These are phyloP conservation scores for Microsporum ferrugineum DNA, from an alignment of 2,329 filamentous ascomycete genomes.

Conservation along the genomic window DNA sequence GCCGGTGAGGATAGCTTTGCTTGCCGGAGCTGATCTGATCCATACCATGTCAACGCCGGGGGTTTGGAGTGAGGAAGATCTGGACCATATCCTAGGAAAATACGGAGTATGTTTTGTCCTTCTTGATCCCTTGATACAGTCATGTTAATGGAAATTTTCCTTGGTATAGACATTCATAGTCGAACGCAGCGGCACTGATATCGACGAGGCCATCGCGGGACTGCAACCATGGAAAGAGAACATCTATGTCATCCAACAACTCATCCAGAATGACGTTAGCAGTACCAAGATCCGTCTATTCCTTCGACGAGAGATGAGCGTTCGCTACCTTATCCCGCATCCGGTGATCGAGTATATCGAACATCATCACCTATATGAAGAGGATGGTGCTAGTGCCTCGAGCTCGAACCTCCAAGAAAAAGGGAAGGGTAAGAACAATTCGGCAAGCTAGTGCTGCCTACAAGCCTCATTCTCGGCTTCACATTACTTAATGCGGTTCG, in stretches of 20 bases:
- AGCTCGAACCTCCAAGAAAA: constrained; percentile 1
- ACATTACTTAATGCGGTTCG: neutral
- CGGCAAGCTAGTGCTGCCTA: neutral
- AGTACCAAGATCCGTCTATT: constrained; percentile 74
- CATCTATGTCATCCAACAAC: constrained; percentile 75
- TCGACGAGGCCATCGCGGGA: constrained; percentile 74
- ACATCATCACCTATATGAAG: constrained; percentile 53
- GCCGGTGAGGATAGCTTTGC: constrained; percentile 62
- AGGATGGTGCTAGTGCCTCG: constrained; percentile 25
- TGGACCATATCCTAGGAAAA: constrained; percentile 75
- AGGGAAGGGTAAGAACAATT: neutral
- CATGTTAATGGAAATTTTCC: neutral
- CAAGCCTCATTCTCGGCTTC: neutral
- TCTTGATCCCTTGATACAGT: neutral
- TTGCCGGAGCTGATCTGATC: constrained; percentile 67
- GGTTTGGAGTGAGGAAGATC: constrained; percentile 73
- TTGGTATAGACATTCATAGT: constrained; percentile 55
- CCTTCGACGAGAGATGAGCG: constrained; percentile 66
- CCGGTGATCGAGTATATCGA: constrained; percentile 65
- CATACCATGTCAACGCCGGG: constrained; percentile 59
- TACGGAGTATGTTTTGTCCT: constrained; percentile 47
- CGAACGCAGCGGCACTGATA: constrained; percentile 79
- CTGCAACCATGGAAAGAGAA: constrained; percentile 75
- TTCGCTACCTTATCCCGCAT: constrained; percentile 63
- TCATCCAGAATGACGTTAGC: constrained; percentile 77